Conservation (phyloP, 306 rosid species). For the Malus sylvestris region DNA sequence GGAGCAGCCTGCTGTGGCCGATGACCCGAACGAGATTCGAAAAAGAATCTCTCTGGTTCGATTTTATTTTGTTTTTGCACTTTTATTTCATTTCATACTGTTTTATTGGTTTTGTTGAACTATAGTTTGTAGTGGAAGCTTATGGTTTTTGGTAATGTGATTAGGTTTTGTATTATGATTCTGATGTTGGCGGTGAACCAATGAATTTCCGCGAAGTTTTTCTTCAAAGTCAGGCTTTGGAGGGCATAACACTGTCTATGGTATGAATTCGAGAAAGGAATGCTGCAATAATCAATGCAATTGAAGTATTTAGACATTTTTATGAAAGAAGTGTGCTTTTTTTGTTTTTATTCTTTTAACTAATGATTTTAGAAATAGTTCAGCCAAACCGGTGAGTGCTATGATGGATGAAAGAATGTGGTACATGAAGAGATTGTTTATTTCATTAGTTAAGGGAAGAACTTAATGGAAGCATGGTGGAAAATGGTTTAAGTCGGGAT, state of each 20-base stretch:
- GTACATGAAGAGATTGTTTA: neutral
- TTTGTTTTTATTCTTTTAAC: neutral
- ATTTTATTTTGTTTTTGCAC: neutral
- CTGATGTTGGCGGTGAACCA: conserved; percentile 83
- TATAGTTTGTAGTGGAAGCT: neutral
- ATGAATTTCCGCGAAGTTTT: conserved; percentile 81
- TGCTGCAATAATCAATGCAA: neutral
- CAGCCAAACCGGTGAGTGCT: neutral
- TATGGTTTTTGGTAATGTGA: neutral
- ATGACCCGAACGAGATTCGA: conserved; percentile 59
- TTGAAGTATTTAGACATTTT: neutral
- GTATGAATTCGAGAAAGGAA: conserved; percentile 30
- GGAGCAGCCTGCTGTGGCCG: conserved; percentile 48
- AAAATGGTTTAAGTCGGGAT: neutral
- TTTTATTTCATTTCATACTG: neutral
- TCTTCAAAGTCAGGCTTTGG: conserved; percentile 95
- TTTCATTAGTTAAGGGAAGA: neutral
- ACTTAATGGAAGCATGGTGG: neutral
- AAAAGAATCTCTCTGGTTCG: conserved; percentile 62
- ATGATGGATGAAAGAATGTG: neutral
- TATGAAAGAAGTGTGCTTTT: neutral
- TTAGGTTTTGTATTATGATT: conserved; percentile 73
- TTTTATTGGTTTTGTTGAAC: neutral
- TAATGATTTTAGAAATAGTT: neutral
- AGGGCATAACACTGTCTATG: conserved; percentile 89